These are phyloP conservation scores for Arctium minus DNA, from an alignment of 129 eudicot species.

Conservation along the genomic window DNA sequence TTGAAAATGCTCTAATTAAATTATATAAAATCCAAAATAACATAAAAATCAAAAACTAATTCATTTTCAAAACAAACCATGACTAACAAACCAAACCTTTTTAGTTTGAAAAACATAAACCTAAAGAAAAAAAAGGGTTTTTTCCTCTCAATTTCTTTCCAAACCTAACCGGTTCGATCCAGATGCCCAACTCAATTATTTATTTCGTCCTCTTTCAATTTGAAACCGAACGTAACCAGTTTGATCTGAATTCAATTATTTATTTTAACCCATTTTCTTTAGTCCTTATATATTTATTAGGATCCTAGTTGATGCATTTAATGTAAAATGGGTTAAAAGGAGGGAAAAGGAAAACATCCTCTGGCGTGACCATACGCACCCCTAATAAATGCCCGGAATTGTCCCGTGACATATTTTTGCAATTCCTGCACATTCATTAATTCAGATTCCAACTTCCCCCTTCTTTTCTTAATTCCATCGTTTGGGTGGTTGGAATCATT, in stretches of 20 bases:
- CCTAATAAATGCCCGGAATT: constrained; percentile 34
- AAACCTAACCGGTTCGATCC: not conserved
- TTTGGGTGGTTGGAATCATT: constrained; percentile 46
- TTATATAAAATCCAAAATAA: not conserved
- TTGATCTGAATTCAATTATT: not conserved
- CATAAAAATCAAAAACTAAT: not conserved
- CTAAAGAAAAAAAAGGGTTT: not conserved
- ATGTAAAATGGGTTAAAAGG: not conserved
- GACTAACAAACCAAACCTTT: too few relatives aligned
- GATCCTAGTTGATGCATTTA: not conserved
- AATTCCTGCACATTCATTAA: constrained; percentile 31
- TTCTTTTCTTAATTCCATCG: constrained; percentile 15
- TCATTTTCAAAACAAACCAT: too few relatives aligned
- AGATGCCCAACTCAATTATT: not conserved
- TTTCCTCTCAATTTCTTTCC: not conserved
- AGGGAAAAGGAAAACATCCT: constrained; percentile 36
- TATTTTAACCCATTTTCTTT: not conserved
- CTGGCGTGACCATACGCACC: constrained; percentile 36
- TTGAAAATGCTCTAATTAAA: too few relatives aligned
- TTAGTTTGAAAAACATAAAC: not conserved
- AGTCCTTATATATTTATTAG: not conserved
- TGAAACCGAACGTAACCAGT: not conserved
- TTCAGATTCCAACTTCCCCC: constrained; percentile 47
- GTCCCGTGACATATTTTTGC: constrained; percentile 34
- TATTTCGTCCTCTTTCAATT: not conserved